Conservation (phyloP, 257 asterid species). For the Apocynum venetum region DNA sequence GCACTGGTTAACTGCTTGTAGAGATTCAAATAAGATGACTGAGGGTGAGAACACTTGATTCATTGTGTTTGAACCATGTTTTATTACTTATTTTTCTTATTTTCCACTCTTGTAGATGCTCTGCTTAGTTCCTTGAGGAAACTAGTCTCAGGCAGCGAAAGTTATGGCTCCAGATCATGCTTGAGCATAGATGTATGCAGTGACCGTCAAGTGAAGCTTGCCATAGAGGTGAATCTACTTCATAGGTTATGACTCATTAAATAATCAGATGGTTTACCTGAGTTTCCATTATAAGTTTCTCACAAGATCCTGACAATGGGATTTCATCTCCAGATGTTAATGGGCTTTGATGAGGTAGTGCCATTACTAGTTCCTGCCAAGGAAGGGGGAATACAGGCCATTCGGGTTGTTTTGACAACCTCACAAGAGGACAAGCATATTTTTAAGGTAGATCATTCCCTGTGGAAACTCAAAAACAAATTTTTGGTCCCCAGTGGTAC, state of each 20-base stretch:
- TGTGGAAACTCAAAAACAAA: not conserved
- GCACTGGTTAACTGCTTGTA: conserved; percentile 61
- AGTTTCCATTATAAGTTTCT: not conserved
- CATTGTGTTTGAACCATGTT: not conserved
- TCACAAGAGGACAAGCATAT: conserved; percentile 68
- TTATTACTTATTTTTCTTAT: not conserved
- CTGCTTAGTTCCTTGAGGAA: conserved; percentile 62
- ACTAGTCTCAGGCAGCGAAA: conserved; percentile 55
- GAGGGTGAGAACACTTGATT: conserved; percentile 53
- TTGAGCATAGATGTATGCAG: conserved; percentile 74
- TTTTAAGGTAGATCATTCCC: conserved; percentile 47
- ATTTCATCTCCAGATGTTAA: conserved; percentile 50
- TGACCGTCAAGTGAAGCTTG: conserved; percentile 77
- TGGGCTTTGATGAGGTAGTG: conserved; percentile 52
- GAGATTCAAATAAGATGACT: conserved; percentile 35
- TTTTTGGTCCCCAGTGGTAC: conserved; percentile 9
- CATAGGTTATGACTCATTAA: not conserved
- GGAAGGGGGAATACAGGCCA: conserved; percentile 54
- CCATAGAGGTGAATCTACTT: conserved; percentile 46
- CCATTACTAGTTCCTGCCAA: conserved; percentile 51
- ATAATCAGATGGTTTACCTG: not conserved
- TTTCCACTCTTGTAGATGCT: conserved; percentile 46
- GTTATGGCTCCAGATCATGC: conserved; percentile 78
- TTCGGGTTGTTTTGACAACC: conserved; percentile 68
- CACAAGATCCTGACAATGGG: conserved; percentile 18